These are phyloP conservation scores for Saturnispora kantuleensis DNA, from an alignment of 805 yeast genomes.

Conservation along the genomic window DNA sequence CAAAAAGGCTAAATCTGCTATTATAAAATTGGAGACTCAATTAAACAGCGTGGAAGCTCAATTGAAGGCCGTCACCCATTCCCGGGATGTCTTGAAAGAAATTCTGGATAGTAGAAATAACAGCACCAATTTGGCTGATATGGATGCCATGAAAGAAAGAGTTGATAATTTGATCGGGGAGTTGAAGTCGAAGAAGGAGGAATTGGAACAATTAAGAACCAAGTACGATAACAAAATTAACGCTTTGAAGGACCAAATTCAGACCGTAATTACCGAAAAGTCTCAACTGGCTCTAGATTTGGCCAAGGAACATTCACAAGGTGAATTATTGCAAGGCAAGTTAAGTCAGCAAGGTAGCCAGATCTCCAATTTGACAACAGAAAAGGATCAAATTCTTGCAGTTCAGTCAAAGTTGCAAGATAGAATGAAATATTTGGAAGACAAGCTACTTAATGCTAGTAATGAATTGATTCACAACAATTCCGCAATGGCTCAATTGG, in stretches of 20 bases:
- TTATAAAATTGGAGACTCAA: conserved; percentile 50
- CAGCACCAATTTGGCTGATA: conserved; percentile 12
- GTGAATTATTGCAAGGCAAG: conserved; percentile 45
- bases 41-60: conserved; percentile 41
- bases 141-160: conserved; percentile 16
- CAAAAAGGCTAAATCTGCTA: conserved; percentile 52
- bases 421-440: conserved; percentile 37
- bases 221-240: conserved; percentile 29
- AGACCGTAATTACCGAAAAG: conserved; percentile 22
- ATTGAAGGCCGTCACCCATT: conserved; percentile 46
- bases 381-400: conserved; percentile 35
- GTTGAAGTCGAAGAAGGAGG: conserved; percentile 27
- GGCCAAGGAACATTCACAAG: conserved; percentile 46
- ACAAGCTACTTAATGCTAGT: conserved; percentile 34
- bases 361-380: conserved; percentile 32
- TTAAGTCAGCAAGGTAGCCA: conserved; percentile 32
- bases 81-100: conserved; percentile 53
- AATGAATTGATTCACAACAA: conserved; percentile 50
- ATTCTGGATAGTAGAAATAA: conserved; percentile 26
- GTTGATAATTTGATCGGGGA: conserved; percentile 20
- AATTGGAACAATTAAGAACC: conserved; percentile 30
- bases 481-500: conserved; percentile 33
- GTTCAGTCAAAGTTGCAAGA: conserved; percentile 33
- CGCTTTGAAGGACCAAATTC: conserved; percentile 19
- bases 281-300: conserved; percentile 39